Evolutionary conservation across 2,329 filamentous ascomycete species (phyloP), one percentile per base, ranked within the genome.

Genomic region (Neonectria faginata): DNA sequence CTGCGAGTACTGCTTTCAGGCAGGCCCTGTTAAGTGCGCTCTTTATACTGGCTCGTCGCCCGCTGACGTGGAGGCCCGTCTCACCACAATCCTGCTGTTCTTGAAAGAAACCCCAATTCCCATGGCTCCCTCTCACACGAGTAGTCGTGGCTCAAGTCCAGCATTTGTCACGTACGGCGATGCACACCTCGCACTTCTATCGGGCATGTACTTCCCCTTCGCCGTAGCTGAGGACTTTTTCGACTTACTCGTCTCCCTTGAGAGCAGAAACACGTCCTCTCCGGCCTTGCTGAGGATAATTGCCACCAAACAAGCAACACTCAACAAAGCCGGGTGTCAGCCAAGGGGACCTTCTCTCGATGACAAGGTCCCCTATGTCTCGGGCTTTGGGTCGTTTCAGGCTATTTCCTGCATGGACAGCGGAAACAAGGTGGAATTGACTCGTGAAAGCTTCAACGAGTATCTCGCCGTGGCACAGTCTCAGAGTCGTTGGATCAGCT

Each of bases 1-100:
- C 47, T 66, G 70, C n/a, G 65, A 66, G 41, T 69, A 71, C 60
- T 71, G 67, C 61, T 67, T 65, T 31, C 58, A 55, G 11, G 27
- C 50, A 4, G 58, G 58, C 4, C 50, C 58, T 5, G 27, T 55
- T 14, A 57, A 47, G 14, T 57, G 54, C n/a, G 9, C 25, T 18
- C 22, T 57, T 5, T 57, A 57, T 31, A 57, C 54, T 12, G 54
- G 54, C 41, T 47, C 54, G 2, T 57, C 54, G 3, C 20, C 16
- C 2, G 39, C 39, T 22, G 54, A 57, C 16, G 41, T 57, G 10
- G 54, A 57, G 41, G 54, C 54, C 25, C 54, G 54, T 9, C 18
- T 57, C 6, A 57, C 54, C 16, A 33, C 54, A 10, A 57, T 57
- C 41, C 14, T 57, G 25, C 18, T 57, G 12, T 12, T 18, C 16